phyloP scores from a whole-genome alignment of 345 rosid species.

The Draba incana region DNA sequence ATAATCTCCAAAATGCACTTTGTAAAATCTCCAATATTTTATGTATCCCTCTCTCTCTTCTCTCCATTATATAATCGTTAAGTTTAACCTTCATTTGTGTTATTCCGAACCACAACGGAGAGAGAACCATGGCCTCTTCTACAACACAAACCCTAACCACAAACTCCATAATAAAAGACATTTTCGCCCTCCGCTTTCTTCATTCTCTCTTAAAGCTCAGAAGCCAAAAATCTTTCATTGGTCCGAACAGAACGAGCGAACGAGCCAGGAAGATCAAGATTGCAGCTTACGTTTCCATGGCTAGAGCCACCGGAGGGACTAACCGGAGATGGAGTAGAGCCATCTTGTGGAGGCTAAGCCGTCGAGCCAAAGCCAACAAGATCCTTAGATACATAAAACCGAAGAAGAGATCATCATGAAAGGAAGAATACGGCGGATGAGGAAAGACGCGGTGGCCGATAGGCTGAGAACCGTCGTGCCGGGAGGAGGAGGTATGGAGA shows the following conservation, averaged over 20 bases:
- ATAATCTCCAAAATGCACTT: not conserved
- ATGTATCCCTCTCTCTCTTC: not conserved
- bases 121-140: slow-evolving; percentile 5
- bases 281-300: slow-evolving; percentile 30
- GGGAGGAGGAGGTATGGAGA: slow-evolving; percentile 26
- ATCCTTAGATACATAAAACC: not conserved
- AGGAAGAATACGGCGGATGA: not conserved
- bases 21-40: too few relatives aligned
- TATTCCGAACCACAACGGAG: not conserved
- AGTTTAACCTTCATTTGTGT: not conserved
- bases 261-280: slow-evolving; percentile 8
- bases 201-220: slow-evolving; percentile 3
- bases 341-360: slow-evolving; percentile 4
- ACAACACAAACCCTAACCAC: not conserved
- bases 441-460: not conserved
- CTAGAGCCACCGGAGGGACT: not conserved
- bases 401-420: not conserved
- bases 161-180: not conserved
- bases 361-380: slow-evolving; percentile 1
- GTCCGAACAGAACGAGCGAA: not conserved
- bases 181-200: slow-evolving; percentile 12
- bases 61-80: not conserved
- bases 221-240: not conserved
- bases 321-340: slow-evolving; percentile 16
- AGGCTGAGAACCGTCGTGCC: slow-evolving; percentile 24